Percentiles rank a stretch among this genome's conserved stretches.
These are phyloP conservation scores for Tympanopsis confertula DNA, from an alignment of 2,329 filamentous ascomycete genomes.

Conservation along the genomic window DNA sequence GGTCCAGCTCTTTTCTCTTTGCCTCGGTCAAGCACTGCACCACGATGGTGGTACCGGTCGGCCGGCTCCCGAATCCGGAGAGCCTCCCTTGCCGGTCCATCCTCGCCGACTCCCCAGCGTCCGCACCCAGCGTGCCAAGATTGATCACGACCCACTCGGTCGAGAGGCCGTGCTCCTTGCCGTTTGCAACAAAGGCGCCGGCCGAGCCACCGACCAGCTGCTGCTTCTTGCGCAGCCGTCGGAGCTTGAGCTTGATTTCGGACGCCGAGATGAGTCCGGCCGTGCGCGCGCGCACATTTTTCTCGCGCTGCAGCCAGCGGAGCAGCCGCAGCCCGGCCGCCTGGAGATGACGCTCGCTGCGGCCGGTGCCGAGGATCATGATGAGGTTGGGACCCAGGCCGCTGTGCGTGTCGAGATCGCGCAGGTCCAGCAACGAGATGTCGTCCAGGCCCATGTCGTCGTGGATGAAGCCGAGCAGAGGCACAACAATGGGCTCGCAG, in stretches of 20 bases:
- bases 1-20: neutral
- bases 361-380: constrained; percentile 85
- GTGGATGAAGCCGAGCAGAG: constrained; percentile 67
- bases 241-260: neutral
- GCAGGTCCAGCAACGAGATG: constrained; percentile 70
- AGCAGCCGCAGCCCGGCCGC: constrained; percentile 82
- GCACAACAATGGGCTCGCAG: constrained; percentile 59
- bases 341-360: constrained; percentile 86
- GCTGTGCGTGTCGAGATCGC: constrained; percentile 60
- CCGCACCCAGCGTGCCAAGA: neutral
- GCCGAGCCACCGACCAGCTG: neutral
- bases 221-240: neutral
- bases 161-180: neutral
- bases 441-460: constrained; percentile 80
- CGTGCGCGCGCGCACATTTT: neutral
- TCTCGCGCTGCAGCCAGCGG: constrained; percentile 44
- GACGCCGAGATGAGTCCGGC: neutral
- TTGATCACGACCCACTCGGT: neutral
- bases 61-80: neutral
- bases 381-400: constrained; percentile 70
- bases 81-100: neutral
- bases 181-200: neutral
- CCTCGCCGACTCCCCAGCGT: neutral
- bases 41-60: neutral
- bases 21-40: neutral